phyloP scores from a whole-genome alignment of 2,329 filamentous ascomycete species.

The Fusarium nodosum region DNA sequence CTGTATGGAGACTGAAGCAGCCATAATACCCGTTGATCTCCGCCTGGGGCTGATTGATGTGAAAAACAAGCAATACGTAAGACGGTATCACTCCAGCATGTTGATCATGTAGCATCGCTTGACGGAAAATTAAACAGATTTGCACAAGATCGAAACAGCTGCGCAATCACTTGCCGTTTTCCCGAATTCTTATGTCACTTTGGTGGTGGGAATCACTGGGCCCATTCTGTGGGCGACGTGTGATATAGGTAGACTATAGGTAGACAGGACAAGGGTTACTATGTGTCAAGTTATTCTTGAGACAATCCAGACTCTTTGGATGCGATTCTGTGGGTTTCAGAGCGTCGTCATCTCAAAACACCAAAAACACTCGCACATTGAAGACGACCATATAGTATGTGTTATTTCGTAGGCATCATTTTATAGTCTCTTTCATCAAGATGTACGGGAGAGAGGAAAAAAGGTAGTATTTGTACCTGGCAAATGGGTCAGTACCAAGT shows the following conservation, averaged over 20 bases:
- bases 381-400: constrained; percentile 6
- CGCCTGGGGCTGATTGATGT: not conserved
- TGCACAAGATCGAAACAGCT: constrained; percentile 5
- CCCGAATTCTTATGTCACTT: constrained; percentile 28
- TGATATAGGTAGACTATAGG: constrained; percentile 3
- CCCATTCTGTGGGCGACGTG: constrained; percentile 7
- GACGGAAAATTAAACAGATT: constrained; percentile 11
- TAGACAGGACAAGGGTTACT: constrained; percentile 16
- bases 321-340: constrained; percentile 34
- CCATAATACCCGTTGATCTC: constrained; percentile 8
- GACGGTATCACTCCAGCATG: not conserved
- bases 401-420: not conserved
- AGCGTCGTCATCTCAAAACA: constrained; percentile 27
- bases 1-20: not conserved
- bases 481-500: not conserved
- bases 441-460: no score
- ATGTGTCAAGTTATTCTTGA: constrained; percentile 31
- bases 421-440: not conserved
- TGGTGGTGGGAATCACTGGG: constrained; percentile 14
- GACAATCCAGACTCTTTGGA: constrained; percentile 38
- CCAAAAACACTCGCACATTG: constrained; percentile 3
- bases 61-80: constrained; percentile 5
- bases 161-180: constrained; percentile 19
- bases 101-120: constrained; percentile 5
- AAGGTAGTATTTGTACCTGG: not conserved